Percentiles rank a stretch among this genome's conserved stretches.
phyloP scores from a whole-genome alignment of 257 asterid genomes.

The Linderniella brevidens region DNA sequence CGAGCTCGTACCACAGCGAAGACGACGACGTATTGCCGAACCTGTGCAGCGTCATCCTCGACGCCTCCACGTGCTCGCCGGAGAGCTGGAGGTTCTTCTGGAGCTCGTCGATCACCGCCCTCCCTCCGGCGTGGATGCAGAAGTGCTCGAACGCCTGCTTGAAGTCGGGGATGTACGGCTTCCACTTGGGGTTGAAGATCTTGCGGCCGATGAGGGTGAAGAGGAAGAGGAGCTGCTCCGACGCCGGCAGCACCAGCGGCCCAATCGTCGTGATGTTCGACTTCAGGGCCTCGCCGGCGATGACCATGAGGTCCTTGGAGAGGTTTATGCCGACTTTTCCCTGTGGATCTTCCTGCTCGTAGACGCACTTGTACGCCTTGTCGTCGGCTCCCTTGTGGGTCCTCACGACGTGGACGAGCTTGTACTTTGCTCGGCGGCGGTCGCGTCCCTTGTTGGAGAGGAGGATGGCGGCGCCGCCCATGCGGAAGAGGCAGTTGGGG shows the following conservation, averaged over 20 bases:
- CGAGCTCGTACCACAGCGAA: slow-evolving; percentile 65
- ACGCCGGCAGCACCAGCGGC: slow-evolving; percentile 69
- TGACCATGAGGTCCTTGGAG: slow-evolving; percentile 71
- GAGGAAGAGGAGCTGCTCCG: slow-evolving; percentile 61
- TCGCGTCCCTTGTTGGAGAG: slow-evolving; percentile 56
- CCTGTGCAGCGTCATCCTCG: slow-evolving; percentile 73
- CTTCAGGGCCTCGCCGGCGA: slow-evolving; percentile 78
- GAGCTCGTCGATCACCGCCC: slow-evolving; percentile 86
- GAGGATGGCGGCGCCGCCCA: slow-evolving; percentile 78
- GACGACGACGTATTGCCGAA: slow-evolving; percentile 78
- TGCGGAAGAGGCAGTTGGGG: slow-evolving; percentile 66
- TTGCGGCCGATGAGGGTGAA: slow-evolving; percentile 71
- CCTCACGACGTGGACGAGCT: slow-evolving; percentile 61
- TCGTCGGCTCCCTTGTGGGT: slow-evolving; percentile 84
- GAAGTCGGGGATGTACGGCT: slow-evolving; percentile 76
- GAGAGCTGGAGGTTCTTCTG: slow-evolving; percentile 76
- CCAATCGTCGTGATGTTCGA: slow-evolving; percentile 82
- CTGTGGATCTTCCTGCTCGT: slow-evolving; percentile 64
- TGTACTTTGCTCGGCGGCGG: slow-evolving; percentile 40
- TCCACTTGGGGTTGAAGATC: slow-evolving; percentile 70
- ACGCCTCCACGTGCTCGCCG: slow-evolving; percentile 83
- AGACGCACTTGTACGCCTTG: slow-evolving; percentile 59
- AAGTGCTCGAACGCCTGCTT: slow-evolving; percentile 74
- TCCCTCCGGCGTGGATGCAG: slow-evolving; percentile 77
- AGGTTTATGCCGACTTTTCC: slow-evolving; percentile 68